Conservation (phyloP, 371 early-diverging fungal genomes). For the Nematocida sp. region DNA sequence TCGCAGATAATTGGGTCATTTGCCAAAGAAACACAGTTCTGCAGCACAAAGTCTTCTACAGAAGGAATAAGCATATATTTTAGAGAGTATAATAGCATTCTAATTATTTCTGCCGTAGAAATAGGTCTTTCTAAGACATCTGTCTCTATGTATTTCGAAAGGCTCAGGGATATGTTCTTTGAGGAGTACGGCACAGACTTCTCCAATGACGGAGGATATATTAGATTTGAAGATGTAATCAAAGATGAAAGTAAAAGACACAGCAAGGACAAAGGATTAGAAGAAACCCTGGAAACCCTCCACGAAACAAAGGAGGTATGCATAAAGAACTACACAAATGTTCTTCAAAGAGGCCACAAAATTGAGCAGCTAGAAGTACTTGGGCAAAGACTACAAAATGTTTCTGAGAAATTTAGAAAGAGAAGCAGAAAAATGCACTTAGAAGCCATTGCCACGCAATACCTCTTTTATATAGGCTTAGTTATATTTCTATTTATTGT, state of each 20-base stretch:
- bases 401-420: slow-evolving; percentile 56
- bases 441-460: slow-evolving; percentile 43
- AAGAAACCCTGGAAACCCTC: slow-evolving; percentile 47
- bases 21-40: slow-evolving; percentile 52
- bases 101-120: slow-evolving; percentile 45
- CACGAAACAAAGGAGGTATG: slow-evolving; percentile 54
- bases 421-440: slow-evolving; percentile 50
- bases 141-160: slow-evolving; percentile 48
- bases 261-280: slow-evolving; percentile 50
- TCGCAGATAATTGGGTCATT: slow-evolving; percentile 11
- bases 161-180: slow-evolving; percentile 38
- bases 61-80: slow-evolving; percentile 49
- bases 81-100: slow-evolving; percentile 33
- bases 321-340: slow-evolving; percentile 52
- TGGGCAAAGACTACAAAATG: slow-evolving; percentile 43
- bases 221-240: slow-evolving; percentile 47
- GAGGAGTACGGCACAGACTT: slow-evolving; percentile 24
- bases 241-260: slow-evolving; percentile 50
- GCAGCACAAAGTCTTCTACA: slow-evolving; percentile 46
- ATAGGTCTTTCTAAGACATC: slow-evolving; percentile 48
- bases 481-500: slow-evolving; percentile 37
- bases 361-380: slow-evolving; percentile 51
- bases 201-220: slow-evolving; percentile 14
- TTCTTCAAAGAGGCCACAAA: slow-evolving; percentile 53
- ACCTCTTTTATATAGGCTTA: slow-evolving; percentile 38